Conservation (phyloP, 2,329 filamentous ascomycete genomes). For the Fusarium sp. region DNA sequence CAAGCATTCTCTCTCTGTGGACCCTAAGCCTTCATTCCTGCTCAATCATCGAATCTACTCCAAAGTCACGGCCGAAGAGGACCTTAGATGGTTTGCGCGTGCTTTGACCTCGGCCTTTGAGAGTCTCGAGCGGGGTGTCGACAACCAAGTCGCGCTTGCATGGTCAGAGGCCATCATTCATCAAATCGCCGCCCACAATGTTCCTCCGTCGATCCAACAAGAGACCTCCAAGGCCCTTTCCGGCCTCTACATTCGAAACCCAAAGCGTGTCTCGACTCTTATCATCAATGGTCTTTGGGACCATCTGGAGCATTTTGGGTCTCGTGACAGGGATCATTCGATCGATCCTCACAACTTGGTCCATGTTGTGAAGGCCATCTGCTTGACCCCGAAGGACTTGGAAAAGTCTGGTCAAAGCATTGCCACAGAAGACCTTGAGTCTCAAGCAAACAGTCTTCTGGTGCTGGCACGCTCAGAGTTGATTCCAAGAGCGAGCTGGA, state of each 20-base stretch:
- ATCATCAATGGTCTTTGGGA: conserved; percentile 82
- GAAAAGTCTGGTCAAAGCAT: conserved; percentile 56
- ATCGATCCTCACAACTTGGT: conserved; percentile 74
- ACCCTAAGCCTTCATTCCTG: conserved; percentile 89
- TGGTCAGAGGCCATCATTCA: conserved; percentile 93
- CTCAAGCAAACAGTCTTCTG: conserved; percentile 81
- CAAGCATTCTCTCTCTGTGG: conserved; percentile 74
- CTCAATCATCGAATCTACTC: conserved; percentile 87
- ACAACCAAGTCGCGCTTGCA: conserved; percentile 66
- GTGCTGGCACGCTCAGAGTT: conserved; percentile 83
- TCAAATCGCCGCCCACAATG: conserved; percentile 72
- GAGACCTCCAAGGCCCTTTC: conserved; percentile 73
- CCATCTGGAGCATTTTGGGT: conserved; percentile 77
- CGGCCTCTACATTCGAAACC: conserved; percentile 70
- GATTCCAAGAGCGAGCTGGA: conserved; percentile 86
- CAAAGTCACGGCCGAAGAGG: conserved; percentile 80
- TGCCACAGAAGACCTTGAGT: conserved; percentile 66
- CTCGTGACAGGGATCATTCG: conserved; percentile 83
- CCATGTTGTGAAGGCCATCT: conserved; percentile 71
- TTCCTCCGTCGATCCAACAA: conserved; percentile 73
- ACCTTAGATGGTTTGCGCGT: conserved; percentile 80
- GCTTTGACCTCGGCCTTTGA: conserved; percentile 74
- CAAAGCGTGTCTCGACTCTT: conserved; percentile 69
- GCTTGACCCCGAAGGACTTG: conserved; percentile 65
- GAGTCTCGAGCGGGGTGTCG: conserved; percentile 62